Evolutionary conservation across 768 basidiomycete species (phyloP), one percentile per base, ranked within the genome.

Genomic region (Sporobolomyces pararoseus): DNA sequence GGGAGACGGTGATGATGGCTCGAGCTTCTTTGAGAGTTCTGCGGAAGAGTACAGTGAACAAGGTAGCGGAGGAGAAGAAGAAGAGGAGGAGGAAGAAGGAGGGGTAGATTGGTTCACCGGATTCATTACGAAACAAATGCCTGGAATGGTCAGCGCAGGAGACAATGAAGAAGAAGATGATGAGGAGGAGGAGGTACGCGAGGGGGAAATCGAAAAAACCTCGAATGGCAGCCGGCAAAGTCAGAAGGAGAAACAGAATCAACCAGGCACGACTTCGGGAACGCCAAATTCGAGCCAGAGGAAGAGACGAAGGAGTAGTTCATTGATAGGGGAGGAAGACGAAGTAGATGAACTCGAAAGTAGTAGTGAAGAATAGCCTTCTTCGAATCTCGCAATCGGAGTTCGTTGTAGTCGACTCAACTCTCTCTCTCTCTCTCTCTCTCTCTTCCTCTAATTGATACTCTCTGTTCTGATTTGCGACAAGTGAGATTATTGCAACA

Each of bases 121-220:
- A 6, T 66, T 66, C 46, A 61, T 63, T 23, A 52, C 37, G 35
- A 57, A 55, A 37, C 69, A 70, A 59, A 70, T 70, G 69, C 64
- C 64, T 21, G 61, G 59, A 7, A 52, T 47, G 69, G 57, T 7
- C 35, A 25, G 4, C 5, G 47, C 16, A 35, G 34, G 7, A 12
- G 61, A 55, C 19, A 53, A 49, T 7, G 44, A 57, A 4, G 53
- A 52, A 2, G 59, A 52, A 2, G 53, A 52, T 46, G 46, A 55
- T 25, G 51, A 53, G 29, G 16, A 29, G 31, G 53, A 55, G 54
- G 29, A 4, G 39, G 44, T 3, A 16, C 21, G n/a, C n/a, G n/a
- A n/a, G n/a, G n/a, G n/a, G n/a, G n/a, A n/a, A n/a, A n/a, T n/a
- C n/a, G n/a, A n/a, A n/a, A n/a, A n/a, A n/a, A n/a, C n/a, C n/a